Conservation (phyloP, 2,329 filamentous ascomycete species). For the Fusarium burgessii region DNA sequence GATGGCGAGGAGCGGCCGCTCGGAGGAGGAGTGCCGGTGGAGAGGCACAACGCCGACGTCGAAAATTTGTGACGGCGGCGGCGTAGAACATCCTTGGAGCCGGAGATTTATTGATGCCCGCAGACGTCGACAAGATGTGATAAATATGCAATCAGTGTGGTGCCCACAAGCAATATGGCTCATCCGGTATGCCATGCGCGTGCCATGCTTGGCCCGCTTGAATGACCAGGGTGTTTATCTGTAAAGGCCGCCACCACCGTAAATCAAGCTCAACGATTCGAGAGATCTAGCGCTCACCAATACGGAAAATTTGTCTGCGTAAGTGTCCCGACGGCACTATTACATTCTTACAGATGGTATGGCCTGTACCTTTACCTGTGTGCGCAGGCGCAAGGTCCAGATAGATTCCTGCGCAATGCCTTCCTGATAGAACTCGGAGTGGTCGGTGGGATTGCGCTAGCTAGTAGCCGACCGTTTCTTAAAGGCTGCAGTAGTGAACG, state of each 20-base stretch:
- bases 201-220: constrained; percentile 2
- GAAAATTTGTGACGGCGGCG: constrained; percentile 14
- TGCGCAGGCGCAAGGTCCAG: constrained; percentile 30
- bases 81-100: constrained; percentile 7
- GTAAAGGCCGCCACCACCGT: constrained; percentile 8
- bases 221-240: constrained; percentile 22
- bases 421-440: constrained; percentile 18
- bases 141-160: constrained; percentile 2
- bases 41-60: constrained; percentile 10
- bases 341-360: constrained; percentile 44
- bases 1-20: constrained; percentile 34
- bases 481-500: constrained; percentile 18
- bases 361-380: constrained; percentile 26
- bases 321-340: constrained; percentile 51
- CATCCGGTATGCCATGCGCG: constrained; percentile 6
- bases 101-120: constrained; percentile 35
- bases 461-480: constrained; percentile 31
- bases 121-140: constrained; percentile 28
- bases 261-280: constrained; percentile 11
- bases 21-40: constrained; percentile 16
- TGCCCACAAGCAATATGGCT: constrained; percentile 13
- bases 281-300: constrained; percentile 25
- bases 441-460: constrained; percentile 37
- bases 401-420: constrained; percentile 30
- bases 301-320: constrained; percentile 41